A percentile compares a stretch with the other conserved stretches of the same genome.
Conservation (phyloP, 2,329 filamentous ascomycete species). For the Cryphonectria nitschkei region DNA sequence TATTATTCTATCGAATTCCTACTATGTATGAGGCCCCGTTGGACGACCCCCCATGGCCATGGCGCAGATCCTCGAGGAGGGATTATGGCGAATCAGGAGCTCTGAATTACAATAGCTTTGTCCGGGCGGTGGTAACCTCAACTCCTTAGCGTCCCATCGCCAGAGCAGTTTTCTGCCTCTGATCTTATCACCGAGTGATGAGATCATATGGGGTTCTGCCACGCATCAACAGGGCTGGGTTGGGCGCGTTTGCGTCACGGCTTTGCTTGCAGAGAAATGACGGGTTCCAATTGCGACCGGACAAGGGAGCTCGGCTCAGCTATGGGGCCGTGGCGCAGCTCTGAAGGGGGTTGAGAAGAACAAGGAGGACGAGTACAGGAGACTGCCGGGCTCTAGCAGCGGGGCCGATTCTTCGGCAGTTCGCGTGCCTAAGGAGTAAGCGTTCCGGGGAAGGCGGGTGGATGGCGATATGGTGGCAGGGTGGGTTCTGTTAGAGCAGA, state of each 20-base stretch:
- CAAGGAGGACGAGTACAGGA: background rate
- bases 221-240: background rate
- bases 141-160: background rate
- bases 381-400: background rate
- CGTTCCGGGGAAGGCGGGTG: background rate
- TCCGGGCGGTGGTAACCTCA: background rate
- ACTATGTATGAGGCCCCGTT: background rate
- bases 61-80: background rate
- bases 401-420: background rate
- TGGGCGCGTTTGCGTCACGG: background rate
- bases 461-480: background rate
- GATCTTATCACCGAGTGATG: background rate
- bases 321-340: constrained; percentile 1
- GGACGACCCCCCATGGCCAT: background rate
- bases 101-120: background rate
- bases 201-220: background rate
- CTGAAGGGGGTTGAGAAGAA: background rate
- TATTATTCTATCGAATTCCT: background rate
- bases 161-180: background rate
- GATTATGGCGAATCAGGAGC: constrained; percentile 1
- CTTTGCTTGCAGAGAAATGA: background rate
- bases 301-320: background rate
- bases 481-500: background rate
- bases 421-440: background rate
- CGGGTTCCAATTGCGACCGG: background rate